Evolutionary conservation across 2,329 filamentous ascomycete species (phyloP).

Genomic region (Drechslera avenae): DNA sequence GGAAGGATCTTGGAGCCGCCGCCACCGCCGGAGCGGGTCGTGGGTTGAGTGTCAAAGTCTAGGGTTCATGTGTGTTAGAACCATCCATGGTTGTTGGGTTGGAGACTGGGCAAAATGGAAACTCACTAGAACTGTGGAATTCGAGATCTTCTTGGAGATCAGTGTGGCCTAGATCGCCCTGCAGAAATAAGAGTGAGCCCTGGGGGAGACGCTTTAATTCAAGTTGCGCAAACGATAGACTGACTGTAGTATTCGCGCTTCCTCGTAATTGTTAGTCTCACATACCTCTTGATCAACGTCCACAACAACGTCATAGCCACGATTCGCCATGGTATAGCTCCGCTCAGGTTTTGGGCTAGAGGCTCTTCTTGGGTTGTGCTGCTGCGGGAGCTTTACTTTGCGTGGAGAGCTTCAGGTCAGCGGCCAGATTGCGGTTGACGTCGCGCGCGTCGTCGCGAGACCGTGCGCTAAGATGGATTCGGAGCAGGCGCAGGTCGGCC

Average conservation of each 20-base stretch:
- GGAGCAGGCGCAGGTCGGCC: conserved; percentile 15
- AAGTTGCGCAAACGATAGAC: not conserved
- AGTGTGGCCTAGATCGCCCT: conserved; percentile 97
- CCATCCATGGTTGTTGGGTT: no score
- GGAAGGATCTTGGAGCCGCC: conserved; percentile 53
- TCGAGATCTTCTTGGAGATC: conserved; percentile 98
- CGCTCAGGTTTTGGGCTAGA: not conserved
- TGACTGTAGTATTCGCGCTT: not conserved
- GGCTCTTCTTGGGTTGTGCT: not conserved
- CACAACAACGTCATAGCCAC: conserved; percentile 96
- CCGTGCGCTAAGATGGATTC: conserved; percentile 26
- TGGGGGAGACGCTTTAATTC: not conserved
- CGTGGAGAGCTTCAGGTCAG: conserved; percentile 29
- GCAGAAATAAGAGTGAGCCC: conserved; percentile 8
- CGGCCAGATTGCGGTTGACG: conserved; percentile 44
- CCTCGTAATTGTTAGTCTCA: not conserved
- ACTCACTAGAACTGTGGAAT: conserved; percentile 85
- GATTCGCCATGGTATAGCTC: conserved; percentile 67
- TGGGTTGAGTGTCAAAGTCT: conserved; percentile 70
- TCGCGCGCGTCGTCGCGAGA: conserved; percentile 25
- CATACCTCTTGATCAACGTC: conserved; percentile 93
- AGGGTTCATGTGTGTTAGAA: conserved; percentile 6
- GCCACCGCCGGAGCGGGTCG: conserved; percentile 37
- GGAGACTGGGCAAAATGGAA: not conserved
- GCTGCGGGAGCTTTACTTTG: not conserved